Conservation (phyloP, 225 moss, liverwort and hornwort species). For the Sphagnum tenellum region DNA sequence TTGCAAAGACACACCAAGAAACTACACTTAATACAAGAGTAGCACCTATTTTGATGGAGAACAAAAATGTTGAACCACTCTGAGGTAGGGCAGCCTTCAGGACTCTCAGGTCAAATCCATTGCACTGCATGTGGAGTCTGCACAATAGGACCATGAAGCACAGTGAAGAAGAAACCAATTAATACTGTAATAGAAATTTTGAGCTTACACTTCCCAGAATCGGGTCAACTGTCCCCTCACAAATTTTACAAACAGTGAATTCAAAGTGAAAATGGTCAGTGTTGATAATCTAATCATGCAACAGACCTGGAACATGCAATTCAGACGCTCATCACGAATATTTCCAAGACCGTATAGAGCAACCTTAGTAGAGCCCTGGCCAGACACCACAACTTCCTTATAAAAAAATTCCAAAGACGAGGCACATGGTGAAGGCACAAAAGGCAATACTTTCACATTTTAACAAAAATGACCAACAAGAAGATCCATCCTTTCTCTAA, state of each 20-base stretch:
- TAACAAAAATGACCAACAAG: too few relatives aligned
- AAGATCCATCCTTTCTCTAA: too few relatives aligned
- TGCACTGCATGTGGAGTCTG: conserved; percentile 95
- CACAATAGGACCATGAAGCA: conserved; percentile 2
- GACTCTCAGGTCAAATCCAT: conserved; percentile 91
- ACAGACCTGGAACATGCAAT: conserved; percentile 95
- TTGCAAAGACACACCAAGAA: too few relatives aligned
- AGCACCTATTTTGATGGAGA: conserved; percentile 88
- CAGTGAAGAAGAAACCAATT: too few relatives aligned
- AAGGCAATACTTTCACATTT: too few relatives aligned
- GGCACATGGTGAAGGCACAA: background rate
- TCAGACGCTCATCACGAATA: conserved; percentile 96
- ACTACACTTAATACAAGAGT: too few relatives aligned
- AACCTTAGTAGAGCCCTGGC: conserved; percentile 84
- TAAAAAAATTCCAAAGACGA: background rate
- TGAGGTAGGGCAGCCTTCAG: conserved; percentile 50
- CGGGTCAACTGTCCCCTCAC: too few relatives aligned
- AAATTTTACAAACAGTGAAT: too few relatives aligned
- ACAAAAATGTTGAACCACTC: conserved; percentile 99
- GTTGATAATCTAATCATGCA: too few relatives aligned
- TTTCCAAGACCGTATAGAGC: conserved; percentile 97
- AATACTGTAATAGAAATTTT: too few relatives aligned
- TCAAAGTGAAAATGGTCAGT: too few relatives aligned
- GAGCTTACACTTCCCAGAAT: too few relatives aligned
- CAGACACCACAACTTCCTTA: conserved; percentile 1